Conservation (phyloP, 345 rosid genomes). For the Zanthoxylum bungeanum region DNA sequence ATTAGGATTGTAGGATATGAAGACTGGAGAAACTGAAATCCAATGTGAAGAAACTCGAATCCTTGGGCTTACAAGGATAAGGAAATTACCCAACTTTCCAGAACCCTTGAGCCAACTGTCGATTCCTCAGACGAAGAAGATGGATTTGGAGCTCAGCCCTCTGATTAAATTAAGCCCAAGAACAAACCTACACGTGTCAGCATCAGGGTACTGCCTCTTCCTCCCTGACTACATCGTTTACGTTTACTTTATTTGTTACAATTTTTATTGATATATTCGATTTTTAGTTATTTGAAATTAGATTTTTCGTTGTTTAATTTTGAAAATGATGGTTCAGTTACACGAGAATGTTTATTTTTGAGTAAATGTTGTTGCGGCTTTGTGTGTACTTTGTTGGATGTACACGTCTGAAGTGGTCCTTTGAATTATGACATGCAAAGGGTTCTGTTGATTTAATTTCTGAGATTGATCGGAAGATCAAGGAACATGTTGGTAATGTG, state of each 20-base stretch:
- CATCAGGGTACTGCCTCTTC: constrained; percentile 16
- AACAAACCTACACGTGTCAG: neutral
- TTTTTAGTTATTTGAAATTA: neutral
- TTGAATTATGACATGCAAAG: constrained; percentile 16
- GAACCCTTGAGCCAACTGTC: constrained; percentile 13
- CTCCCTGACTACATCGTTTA: no score
- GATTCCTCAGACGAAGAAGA: constrained; percentile 30
- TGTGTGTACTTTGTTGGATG: neutral
- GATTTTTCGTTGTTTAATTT: neutral
- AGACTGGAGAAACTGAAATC: neutral
- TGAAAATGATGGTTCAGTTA: neutral
- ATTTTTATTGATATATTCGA: neutral
- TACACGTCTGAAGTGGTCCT: neutral
- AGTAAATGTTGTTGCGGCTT: neutral
- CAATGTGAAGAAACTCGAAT: constrained; percentile 19
- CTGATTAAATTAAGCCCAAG: constrained; percentile 9
- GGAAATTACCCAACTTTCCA: constrained; percentile 27
- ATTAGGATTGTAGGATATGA: neutral
- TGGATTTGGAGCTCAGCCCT: constrained; percentile 17
- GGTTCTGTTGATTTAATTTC: constrained; percentile 30
- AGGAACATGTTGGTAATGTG: constrained; percentile 37
- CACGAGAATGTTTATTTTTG: neutral
- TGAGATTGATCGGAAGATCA: constrained; percentile 42
- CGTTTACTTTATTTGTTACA: no score
- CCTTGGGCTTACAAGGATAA: constrained; percentile 38